phyloP scores from a whole-genome alignment of 108 stramenopile species.

The Parietichytrium sp. region DNA sequence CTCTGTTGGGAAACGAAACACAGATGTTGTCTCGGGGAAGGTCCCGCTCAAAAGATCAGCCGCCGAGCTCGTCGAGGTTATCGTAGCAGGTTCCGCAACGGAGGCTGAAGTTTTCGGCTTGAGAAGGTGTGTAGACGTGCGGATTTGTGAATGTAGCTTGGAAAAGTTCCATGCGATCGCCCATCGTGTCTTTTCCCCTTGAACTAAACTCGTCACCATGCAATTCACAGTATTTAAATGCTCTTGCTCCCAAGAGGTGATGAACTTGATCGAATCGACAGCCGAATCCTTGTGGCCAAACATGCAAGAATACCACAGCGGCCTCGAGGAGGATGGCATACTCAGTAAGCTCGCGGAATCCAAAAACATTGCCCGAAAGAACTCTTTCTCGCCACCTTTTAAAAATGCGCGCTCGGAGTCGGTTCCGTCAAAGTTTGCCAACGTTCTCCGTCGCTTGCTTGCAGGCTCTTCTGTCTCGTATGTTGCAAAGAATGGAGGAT shows the following conservation, averaged over 20 bases:
- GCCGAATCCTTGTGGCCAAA: slow-evolving; percentile 20
- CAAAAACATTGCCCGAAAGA: background rate
- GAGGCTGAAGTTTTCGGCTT: too few relatives aligned
- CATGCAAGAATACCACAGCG: background rate
- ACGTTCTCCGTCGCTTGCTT: background rate
- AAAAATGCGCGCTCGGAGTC: background rate
- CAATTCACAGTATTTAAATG: background rate
- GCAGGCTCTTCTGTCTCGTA: background rate
- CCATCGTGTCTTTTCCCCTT: background rate
- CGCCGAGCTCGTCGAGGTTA: too few relatives aligned
- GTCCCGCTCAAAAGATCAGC: too few relatives aligned
- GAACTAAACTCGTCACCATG: background rate
- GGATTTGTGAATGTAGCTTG: too few relatives aligned
- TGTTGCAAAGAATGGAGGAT: slow-evolving; percentile 20
- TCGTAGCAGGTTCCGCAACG: too few relatives aligned
- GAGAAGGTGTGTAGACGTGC: too few relatives aligned
- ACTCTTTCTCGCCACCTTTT: background rate
- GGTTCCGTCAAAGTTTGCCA: background rate
- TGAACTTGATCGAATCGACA: background rate
- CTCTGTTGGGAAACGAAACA: too few relatives aligned
- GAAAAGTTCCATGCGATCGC: slow-evolving; percentile 4
- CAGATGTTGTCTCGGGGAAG: too few relatives aligned
- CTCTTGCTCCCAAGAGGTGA: too few relatives aligned
- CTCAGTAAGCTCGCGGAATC: background rate
- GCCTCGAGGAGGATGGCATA: background rate